Evolutionary conservation across 2,329 filamentous ascomycete species (phyloP).

Genomic region (Aulographum hederae): DNA sequence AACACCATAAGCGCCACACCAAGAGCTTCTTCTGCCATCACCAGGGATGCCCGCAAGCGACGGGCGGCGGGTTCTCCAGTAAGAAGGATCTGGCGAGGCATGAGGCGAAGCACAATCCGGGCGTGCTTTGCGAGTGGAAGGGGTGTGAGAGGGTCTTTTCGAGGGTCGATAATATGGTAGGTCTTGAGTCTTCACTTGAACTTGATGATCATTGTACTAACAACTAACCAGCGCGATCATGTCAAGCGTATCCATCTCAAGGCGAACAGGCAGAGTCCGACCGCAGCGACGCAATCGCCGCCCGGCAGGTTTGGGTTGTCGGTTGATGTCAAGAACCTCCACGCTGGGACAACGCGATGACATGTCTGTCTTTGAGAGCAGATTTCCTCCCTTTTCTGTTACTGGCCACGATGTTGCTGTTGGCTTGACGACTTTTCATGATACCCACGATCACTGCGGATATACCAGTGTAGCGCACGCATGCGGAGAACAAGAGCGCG

Average conservation of each 20-base stretch:
- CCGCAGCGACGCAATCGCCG: no score
- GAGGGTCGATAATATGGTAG: conserved; percentile 43
- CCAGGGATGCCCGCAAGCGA: conserved; percentile 37
- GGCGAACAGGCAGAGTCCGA: no score
- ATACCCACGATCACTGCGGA: no score
- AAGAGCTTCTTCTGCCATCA: conserved; percentile 40
- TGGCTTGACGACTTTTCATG: no score
- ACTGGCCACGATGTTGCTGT: no score
- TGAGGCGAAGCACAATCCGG: conserved; percentile 44
- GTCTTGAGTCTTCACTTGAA: conserved; percentile 5
- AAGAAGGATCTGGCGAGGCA: conserved; percentile 44
- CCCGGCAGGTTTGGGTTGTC: no score
- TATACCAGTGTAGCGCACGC: no score
- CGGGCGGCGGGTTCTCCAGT: conserved; percentile 39
- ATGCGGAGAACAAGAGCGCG: no score
- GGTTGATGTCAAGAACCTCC: no score
- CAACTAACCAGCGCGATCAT: conserved; percentile 5
- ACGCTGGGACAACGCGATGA: no score
- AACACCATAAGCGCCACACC: conserved; percentile 43
- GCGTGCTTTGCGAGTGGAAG: conserved; percentile 38
- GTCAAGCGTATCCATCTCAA: conserved; percentile 6
- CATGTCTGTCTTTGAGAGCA: no score
- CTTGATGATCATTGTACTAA: not conserved
- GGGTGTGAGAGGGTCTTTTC: conserved; percentile 40
- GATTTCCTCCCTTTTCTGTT: no score